These are phyloP conservation scores for Saccharomyces hybrid DNA, from an alignment of 1,139 yeast genomes.

Conservation along the genomic window DNA sequence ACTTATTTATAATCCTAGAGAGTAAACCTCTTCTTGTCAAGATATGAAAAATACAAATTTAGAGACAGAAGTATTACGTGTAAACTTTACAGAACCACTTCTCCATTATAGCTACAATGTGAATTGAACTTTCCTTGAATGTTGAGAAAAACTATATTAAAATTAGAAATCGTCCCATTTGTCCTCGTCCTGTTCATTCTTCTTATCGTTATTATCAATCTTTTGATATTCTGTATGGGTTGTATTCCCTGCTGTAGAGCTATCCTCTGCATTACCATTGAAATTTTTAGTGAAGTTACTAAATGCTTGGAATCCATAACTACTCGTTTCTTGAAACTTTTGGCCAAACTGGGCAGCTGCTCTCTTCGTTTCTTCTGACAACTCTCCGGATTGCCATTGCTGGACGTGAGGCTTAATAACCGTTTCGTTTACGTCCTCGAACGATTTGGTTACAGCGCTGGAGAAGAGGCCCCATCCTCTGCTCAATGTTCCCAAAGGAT, in stretches of 20 bases:
- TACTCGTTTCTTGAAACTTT: slow-evolving; percentile 83
- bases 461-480: slow-evolving; percentile 95
- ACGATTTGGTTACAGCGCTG: slow-evolving; percentile 71
- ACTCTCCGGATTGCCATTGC: slow-evolving; percentile 73
- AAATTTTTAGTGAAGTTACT: slow-evolving; percentile 50
- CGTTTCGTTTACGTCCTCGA: slow-evolving; percentile 76
- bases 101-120: not conserved
- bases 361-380: slow-evolving; percentile 70
- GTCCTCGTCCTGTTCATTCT: slow-evolving; percentile 15
- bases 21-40: not conserved
- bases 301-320: slow-evolving; percentile 59
- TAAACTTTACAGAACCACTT: not conserved
- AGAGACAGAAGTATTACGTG: not conserved
- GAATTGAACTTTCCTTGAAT: not conserved
- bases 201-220: not conserved
- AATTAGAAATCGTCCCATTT: slow-evolving; percentile 31
- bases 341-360: slow-evolving; percentile 97
- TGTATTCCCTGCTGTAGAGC: slow-evolving; percentile 14
- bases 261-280: slow-evolving; percentile 10
- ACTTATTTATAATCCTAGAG: too few species aligned
- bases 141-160: not conserved
- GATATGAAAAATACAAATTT: not conserved
- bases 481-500: slow-evolving; percentile 81
- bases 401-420: slow-evolving; percentile 85
- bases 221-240: slow-evolving; percentile 8